Conservation (phyloP, 768 basidiomycete species). For the Hygrocybe punicea region DNA sequence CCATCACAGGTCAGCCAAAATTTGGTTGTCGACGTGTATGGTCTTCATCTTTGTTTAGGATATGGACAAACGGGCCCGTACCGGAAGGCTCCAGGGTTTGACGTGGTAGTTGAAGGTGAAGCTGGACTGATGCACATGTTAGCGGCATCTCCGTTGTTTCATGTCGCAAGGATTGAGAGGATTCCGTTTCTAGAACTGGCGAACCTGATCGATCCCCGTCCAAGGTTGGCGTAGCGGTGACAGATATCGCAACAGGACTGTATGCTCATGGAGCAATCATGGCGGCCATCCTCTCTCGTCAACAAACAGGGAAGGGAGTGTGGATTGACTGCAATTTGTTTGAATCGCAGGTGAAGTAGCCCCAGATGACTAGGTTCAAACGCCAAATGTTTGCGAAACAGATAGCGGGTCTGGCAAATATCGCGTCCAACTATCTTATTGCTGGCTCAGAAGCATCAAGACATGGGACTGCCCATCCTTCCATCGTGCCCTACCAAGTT, state of each 20-base stretch:
- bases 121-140: constrained; percentile 95
- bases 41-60: constrained; percentile 18
- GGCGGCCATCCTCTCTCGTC: constrained; percentile 79
- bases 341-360: constrained; percentile 69
- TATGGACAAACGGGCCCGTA: constrained; percentile 85
- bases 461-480: constrained; percentile 92
- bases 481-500: constrained; percentile 90
- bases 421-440: constrained; percentile 91
- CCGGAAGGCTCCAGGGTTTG: constrained; percentile 78
- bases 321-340: constrained; percentile 94
- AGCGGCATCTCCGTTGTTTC: constrained; percentile 27
- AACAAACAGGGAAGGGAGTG: constrained; percentile 80
- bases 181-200: constrained; percentile 59
- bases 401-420: constrained; percentile 89
- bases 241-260: constrained; percentile 83
- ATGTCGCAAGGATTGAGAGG: constrained; percentile 11
- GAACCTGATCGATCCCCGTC: constrained; percentile 81
- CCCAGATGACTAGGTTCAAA: background rate
- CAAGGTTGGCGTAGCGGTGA: constrained; percentile 95
- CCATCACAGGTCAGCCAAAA: constrained; percentile 66
- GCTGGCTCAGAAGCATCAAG: constrained; percentile 76
- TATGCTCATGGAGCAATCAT: constrained; percentile 92
- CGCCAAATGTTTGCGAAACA: constrained; percentile 27
- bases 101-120: constrained; percentile 83
- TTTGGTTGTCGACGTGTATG: background rate